These are phyloP conservation scores for Rhodotorula sp. DNA, from an alignment of 1,284 basidiomycete genomes.

Conservation along the genomic window DNA sequence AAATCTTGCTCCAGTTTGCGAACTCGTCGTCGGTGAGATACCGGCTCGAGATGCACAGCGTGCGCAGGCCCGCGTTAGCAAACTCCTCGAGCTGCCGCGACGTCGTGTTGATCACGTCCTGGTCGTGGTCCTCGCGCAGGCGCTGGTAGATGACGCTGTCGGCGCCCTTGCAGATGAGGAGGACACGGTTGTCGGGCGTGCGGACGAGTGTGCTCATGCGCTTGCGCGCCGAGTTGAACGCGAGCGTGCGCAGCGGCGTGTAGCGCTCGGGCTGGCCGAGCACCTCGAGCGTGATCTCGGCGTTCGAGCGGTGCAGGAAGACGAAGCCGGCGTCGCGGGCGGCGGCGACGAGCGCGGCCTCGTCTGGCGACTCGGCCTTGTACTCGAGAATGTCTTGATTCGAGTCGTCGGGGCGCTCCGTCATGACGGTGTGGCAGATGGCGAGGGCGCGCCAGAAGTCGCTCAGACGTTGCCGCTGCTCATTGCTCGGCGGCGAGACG, in stretches of 20 bases:
- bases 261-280: conserved; percentile 84
- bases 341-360: conserved; percentile 87
- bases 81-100: conserved; percentile 86
- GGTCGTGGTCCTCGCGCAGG: conserved; percentile 69
- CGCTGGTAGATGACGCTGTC: conserved; percentile 92
- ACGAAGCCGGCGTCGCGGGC: conserved; percentile 92
- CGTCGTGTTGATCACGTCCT: conserved; percentile 72
- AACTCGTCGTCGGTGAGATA: conserved; percentile 82
- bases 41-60: conserved; percentile 84
- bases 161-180: conserved; percentile 94
- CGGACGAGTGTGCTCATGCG: conserved; percentile 89
- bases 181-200: conserved; percentile 73
- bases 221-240: conserved; percentile 92
- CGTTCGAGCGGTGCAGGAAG: conserved; percentile 75
- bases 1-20: conserved; percentile 72
- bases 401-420: conserved; percentile 61
- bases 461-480: conserved; percentile 55
- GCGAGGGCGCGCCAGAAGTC: conserved; percentile 88
- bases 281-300: conserved; percentile 82
- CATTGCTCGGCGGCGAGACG: conserved; percentile 51
- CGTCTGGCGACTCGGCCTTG: conserved; percentile 94
- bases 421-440: conserved; percentile 85
- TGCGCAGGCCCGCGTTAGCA: conserved; percentile 88
- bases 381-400: conserved; percentile 75
- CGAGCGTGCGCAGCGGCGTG: conserved; percentile 75